A percentile compares a stretch with the other conserved stretches of the same genome.
Conservation (phyloP, 768 basidiomycete genomes). For the Tulasnella sp. region DNA sequence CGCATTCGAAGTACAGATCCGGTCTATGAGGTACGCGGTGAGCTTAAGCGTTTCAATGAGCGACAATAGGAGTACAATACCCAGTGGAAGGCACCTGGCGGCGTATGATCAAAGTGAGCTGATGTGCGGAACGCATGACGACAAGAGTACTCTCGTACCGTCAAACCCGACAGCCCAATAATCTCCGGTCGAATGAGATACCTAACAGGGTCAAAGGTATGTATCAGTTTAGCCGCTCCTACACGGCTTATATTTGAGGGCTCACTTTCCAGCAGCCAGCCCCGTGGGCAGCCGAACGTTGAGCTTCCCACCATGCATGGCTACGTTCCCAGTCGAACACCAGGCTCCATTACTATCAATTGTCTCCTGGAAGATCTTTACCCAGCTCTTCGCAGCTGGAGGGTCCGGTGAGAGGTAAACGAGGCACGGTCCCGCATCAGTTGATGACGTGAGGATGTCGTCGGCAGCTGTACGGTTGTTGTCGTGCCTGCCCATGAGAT, state of each 20-base stretch:
- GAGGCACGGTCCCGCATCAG: constrained; percentile 3
- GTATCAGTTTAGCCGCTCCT: too few species aligned
- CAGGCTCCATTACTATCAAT: neutral
- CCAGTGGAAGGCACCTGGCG: too few species aligned
- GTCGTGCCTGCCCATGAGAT: neutral
- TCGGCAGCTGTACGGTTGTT: constrained; percentile 4
- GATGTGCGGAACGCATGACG: neutral
- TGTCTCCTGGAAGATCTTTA: constrained; percentile 7
- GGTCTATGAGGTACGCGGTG: neutral
- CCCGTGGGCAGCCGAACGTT: constrained; percentile 2
- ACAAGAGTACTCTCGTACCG: neutral
- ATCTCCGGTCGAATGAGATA: constrained; percentile 11
- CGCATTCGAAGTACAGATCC: constrained; percentile 10
- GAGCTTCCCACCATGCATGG: constrained; percentile 1
- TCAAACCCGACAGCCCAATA: neutral
- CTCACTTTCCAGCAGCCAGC: constrained; percentile 13
- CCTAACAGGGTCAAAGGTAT: too few species aligned
- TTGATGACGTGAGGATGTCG: constrained; percentile 4
- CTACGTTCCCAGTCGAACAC: constrained; percentile 2
- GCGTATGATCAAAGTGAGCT: too few species aligned
- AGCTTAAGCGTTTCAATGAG: too few species aligned
- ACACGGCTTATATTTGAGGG: too few species aligned
- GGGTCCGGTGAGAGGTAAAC: constrained; percentile 12
- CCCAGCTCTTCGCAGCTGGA: constrained; percentile 11
- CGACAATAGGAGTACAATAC: too few species aligned